These are phyloP conservation scores for Fusarium fracticaudum DNA, from an alignment of 2,329 filamentous ascomycete genomes.

Conservation along the genomic window DNA sequence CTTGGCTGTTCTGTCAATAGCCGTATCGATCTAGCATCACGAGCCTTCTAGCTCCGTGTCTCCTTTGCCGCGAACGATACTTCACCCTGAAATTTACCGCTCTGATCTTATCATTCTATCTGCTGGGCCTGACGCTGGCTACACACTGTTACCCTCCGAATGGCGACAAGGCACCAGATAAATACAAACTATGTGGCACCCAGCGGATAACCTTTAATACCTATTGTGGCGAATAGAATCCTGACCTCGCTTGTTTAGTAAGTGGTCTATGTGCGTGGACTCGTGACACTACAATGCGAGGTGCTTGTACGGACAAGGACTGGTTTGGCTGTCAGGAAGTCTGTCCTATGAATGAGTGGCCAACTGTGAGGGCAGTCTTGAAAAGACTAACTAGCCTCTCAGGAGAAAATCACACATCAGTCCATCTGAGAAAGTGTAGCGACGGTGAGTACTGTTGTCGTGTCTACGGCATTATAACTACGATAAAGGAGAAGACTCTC, in stretches of 20 bases:
- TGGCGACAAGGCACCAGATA: not conserved
- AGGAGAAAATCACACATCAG: not conserved
- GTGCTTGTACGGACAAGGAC: not conserved
- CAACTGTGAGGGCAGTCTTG: not conserved
- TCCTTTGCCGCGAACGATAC: not conserved
- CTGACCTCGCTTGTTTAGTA: not conserved
- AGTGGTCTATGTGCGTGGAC: not conserved
- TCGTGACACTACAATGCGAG: not conserved
- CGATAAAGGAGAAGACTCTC: not conserved
- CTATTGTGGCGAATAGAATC: not conserved
- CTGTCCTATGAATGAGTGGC: not conserved
- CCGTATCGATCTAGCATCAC: not conserved
- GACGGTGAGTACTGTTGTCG: not conserved
- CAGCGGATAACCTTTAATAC: not conserved
- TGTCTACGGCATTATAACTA: not conserved
- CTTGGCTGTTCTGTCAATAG: not conserved
- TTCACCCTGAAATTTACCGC: not conserved
- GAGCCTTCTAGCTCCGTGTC: not conserved
- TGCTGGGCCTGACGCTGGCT: not conserved
- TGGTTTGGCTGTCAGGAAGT: not conserved
- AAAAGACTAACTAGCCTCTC: not conserved
- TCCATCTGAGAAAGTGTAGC: not conserved
- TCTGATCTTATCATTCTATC: not conserved
- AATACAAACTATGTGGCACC: not conserved
- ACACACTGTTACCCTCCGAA: not conserved